These are phyloP conservation scores for Eustoma russellianum DNA, from an alignment of 257 asterid species.

Conservation along the genomic window DNA sequence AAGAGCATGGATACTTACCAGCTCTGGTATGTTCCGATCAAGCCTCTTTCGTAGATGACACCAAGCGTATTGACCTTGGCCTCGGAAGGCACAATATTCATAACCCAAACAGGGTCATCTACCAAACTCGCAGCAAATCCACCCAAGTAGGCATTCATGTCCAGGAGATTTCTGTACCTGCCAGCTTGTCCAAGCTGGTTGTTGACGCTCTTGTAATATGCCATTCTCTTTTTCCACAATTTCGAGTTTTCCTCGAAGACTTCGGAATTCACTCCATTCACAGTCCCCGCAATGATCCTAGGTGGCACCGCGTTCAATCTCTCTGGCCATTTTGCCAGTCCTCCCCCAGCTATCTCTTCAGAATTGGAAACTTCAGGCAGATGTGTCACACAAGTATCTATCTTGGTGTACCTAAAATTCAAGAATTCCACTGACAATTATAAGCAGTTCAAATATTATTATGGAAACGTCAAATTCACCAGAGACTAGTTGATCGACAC, in stretches of 20 bases:
- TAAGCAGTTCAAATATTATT: too few relatives aligned
- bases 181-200: conserved; percentile 52
- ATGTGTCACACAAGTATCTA: conserved; percentile 66
- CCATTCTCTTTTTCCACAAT: conserved; percentile 59
- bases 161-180: conserved; percentile 63
- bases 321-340: conserved; percentile 60
- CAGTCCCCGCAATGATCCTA: conserved; percentile 45
- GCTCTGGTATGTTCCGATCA: conserved; percentile 81
- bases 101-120: conserved; percentile 69
- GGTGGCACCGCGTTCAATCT: conserved; percentile 58
- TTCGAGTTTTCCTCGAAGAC: conserved; percentile 34
- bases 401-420: conserved; percentile 46
- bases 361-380: conserved; percentile 49
- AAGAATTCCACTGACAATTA: too few relatives aligned
- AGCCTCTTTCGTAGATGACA: conserved; percentile 65
- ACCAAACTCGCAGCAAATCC: conserved; percentile 70
- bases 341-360: conserved; percentile 59
- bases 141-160: conserved; percentile 81
- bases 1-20: conserved; percentile 30
- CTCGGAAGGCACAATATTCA: conserved; percentile 72
- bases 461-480: too few relatives aligned
- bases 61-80: conserved; percentile 60
- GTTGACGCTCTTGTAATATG: conserved; percentile 59
- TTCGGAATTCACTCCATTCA: conserved; percentile 33
- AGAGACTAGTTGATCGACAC: conserved; percentile 1